Conservation (phyloP, 495 filamentous ascomycete species). For the Penicillium verhagenii region DNA sequence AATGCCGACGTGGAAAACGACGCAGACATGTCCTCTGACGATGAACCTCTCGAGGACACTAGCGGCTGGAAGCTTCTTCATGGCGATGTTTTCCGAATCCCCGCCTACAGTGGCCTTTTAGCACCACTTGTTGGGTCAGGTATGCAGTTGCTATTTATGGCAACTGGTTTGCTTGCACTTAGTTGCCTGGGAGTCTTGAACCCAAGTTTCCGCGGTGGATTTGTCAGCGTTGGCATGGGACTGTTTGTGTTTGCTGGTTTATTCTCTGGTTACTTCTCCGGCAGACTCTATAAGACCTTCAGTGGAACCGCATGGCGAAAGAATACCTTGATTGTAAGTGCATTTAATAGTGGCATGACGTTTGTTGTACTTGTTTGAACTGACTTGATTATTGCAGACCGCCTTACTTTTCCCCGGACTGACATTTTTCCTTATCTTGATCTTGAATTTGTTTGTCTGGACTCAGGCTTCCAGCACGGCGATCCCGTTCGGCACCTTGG, state of each 20-base stretch:
- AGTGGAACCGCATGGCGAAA: slow-evolving; percentile 75
- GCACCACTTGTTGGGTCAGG: slow-evolving; percentile 87
- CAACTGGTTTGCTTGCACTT: slow-evolving; percentile 71
- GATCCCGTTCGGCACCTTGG: slow-evolving; percentile 80
- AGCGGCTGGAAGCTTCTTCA: slow-evolving; percentile 96
- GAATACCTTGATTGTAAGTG: slow-evolving; percentile 68
- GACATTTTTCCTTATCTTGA: slow-evolving; percentile 74
- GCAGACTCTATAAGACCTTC: slow-evolving; percentile 82
- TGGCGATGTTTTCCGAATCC: slow-evolving; percentile 87
- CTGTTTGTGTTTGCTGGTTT: slow-evolving; percentile 86
- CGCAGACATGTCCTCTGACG: slow-evolving; percentile 67
- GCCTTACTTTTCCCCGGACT: slow-evolving; percentile 83
- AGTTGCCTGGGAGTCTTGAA: slow-evolving; percentile 83
- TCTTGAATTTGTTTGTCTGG: slow-evolving; percentile 93
- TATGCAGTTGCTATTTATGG: slow-evolving; percentile 88
- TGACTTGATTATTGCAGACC: slow-evolving; percentile 49
- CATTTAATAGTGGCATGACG: background rate
- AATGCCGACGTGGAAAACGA: slow-evolving; percentile 57
- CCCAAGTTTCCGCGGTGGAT: slow-evolving; percentile 88
- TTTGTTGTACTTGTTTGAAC: slow-evolving; percentile 1
- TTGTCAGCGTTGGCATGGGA: slow-evolving; percentile 82
- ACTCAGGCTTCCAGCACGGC: slow-evolving; percentile 88
- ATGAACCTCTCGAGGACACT: slow-evolving; percentile 77
- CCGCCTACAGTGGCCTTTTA: slow-evolving; percentile 70
- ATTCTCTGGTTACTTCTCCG: slow-evolving; percentile 92